Evolutionary conservation across 75 land plant species (phyloP).

Genomic region (Picea sitchensis): DNA sequence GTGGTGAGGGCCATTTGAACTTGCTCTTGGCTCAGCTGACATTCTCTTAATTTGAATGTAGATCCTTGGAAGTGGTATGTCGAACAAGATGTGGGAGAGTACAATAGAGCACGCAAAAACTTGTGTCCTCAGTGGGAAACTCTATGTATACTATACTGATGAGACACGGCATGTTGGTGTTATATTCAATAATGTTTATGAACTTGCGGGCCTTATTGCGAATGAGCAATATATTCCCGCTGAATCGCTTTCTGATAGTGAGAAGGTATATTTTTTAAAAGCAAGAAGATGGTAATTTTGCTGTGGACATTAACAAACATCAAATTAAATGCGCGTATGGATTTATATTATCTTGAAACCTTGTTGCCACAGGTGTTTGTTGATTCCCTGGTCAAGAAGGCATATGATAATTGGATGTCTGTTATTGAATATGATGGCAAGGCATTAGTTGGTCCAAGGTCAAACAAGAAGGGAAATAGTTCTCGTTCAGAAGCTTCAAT

Average conservation of each 20-base stretch:
- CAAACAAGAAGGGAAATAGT: conserved; percentile 20
- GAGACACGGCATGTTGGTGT: conserved; percentile 70
- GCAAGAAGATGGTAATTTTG: no score
- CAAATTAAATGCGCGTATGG: not conserved
- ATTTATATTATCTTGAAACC: not conserved
- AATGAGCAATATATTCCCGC: conserved; percentile 63
- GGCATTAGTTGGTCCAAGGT: conserved; percentile 34
- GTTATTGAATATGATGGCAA: conserved; percentile 87
- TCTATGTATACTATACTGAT: conserved; percentile 77
- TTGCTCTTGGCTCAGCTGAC: not conserved
- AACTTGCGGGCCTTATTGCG: conserved; percentile 71
- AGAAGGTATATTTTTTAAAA: conserved; percentile 53
- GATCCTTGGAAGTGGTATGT: conserved; percentile 97
- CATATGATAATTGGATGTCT: conserved; percentile 86
- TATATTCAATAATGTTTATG: conserved; percentile 84
- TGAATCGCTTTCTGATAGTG: conserved; percentile 76
- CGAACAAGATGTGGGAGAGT: conserved; percentile 97
- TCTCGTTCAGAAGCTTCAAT: conserved; percentile 20
- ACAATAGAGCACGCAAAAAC: conserved; percentile 95
- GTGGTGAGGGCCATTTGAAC: not conserved
- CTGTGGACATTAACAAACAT: conserved; percentile 7
- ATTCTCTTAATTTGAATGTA: conserved; percentile 22
- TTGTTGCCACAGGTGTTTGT: conserved; percentile 60
- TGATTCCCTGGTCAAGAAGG: conserved; percentile 79
- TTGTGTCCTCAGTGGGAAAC: conserved; percentile 85